These are phyloP conservation scores for Trichoderma arundinaceum DNA, from an alignment of 2,329 filamentous ascomycete species.

Conservation along the genomic window DNA sequence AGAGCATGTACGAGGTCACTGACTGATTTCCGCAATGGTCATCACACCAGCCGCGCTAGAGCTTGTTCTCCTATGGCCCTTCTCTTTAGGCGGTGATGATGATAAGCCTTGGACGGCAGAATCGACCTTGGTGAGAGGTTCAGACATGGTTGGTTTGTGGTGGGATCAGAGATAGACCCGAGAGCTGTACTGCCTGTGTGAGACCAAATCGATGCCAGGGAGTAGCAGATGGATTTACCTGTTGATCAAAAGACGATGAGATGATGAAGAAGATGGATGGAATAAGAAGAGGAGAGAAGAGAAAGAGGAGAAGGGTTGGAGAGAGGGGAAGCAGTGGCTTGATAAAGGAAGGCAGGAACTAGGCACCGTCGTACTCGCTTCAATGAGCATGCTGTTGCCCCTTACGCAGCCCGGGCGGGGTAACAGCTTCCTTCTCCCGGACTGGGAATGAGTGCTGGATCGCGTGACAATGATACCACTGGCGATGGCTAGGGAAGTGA, in stretches of 20 bases:
- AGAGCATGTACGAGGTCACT: slow-evolving; percentile 42
- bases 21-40: slow-evolving; percentile 87
- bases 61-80: slow-evolving; percentile 71
- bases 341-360: slow-evolving; percentile 41
- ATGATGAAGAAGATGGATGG: slow-evolving; percentile 30
- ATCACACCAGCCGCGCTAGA: slow-evolving; percentile 70
- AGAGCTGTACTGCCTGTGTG: slow-evolving; percentile 12
- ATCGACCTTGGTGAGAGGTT: slow-evolving; percentile 83
- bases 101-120: slow-evolving; percentile 84
- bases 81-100: slow-evolving; percentile 70
- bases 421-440: slow-evolving; percentile 40
- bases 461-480: slow-evolving; percentile 32
- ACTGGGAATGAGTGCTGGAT: slow-evolving; percentile 27
- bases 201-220: background rate
- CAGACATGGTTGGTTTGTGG: slow-evolving; percentile 45
- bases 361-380: slow-evolving; percentile 24
- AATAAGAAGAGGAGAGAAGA: slow-evolving; percentile 34
- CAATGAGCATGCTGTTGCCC: slow-evolving; percentile 32
- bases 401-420: slow-evolving; percentile 51
- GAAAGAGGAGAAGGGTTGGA: slow-evolving; percentile 35
- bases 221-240: slow-evolving; percentile 9
- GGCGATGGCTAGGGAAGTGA: slow-evolving; percentile 13
- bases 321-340: slow-evolving; percentile 41
- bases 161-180: slow-evolving; percentile 11
- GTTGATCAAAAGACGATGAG: background rate